Percentiles rank a stretch among this genome's conserved stretches.
Conservation (phyloP, 441 rosid genomes). For the Bruguiera hainesii region DNA sequence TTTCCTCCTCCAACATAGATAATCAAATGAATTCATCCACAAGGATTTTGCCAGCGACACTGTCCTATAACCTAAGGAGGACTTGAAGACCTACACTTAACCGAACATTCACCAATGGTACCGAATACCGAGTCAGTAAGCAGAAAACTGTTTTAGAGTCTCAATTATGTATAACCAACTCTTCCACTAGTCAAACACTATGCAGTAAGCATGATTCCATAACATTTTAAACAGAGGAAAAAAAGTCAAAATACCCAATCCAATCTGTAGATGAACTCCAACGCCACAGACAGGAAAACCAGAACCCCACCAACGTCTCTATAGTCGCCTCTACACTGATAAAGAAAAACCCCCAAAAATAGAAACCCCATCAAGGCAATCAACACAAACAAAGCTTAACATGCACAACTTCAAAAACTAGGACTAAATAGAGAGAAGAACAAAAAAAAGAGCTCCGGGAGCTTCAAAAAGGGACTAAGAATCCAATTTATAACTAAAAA, state of each 20-base stretch:
- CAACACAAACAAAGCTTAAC: slow-evolving; percentile 17
- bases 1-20: background rate
- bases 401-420: background rate
- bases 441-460: background rate
- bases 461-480: background rate
- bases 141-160: background rate
- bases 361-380: slow-evolving; percentile 5
- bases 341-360: slow-evolving; percentile 17
- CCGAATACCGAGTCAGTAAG: background rate
- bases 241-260: background rate
- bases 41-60: background rate
- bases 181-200: slow-evolving; percentile 12
- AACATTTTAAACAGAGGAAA: slow-evolving; percentile 3
- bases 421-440: background rate
- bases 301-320: background rate
- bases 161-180: slow-evolving; percentile 2
- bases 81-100: background rate
- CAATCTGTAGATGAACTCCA: slow-evolving; percentile 2
- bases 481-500: slow-evolving; percentile 7
- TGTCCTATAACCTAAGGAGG: background rate
- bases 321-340: background rate
- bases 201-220: background rate
- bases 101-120: background rate
- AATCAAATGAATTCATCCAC: background rate
- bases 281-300: slow-evolving; percentile 6